These are phyloP conservation scores for Xerophyta viscosa DNA, from an alignment of 106 monocot genomes.

Conservation along the genomic window DNA sequence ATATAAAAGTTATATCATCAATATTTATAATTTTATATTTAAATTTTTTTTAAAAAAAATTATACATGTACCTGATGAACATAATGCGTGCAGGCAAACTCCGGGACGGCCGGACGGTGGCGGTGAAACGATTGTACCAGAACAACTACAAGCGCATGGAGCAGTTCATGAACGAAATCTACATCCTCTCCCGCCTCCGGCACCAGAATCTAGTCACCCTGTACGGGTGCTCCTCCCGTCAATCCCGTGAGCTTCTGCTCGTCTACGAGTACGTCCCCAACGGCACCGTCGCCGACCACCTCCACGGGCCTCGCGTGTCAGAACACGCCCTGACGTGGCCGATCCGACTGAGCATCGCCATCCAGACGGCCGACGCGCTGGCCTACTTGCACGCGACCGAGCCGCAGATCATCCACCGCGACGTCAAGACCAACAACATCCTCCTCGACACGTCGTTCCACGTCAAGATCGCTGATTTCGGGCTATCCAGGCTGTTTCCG, in stretches of 20 bases:
- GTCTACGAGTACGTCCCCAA: conserved; percentile 56
- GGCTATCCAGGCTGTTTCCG: conserved; percentile 38
- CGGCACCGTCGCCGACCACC: conserved; percentile 53
- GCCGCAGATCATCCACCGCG: conserved; percentile 69
- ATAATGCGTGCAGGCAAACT: conserved; percentile 25
- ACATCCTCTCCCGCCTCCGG: conserved; percentile 43
- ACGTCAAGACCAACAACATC: conserved; percentile 75
- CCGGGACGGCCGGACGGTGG: conserved; percentile 37
- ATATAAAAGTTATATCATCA: too few relatives aligned
- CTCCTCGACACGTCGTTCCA: conserved; percentile 39
- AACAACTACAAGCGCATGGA: conserved; percentile 34
- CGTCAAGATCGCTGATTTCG: conserved; percentile 53
- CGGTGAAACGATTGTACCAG: conserved; percentile 45
- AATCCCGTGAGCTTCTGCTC: conserved; percentile 42
- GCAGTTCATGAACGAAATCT: conserved; percentile 58
- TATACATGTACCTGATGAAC: too few relatives aligned
- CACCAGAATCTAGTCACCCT: conserved; percentile 48
- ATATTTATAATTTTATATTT: too few relatives aligned
- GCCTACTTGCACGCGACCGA: conserved; percentile 36
- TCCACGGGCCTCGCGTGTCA: conserved; percentile 26
- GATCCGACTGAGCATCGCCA: conserved; percentile 25
- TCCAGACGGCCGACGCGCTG: conserved; percentile 41
- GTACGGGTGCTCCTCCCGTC: conserved; percentile 54
- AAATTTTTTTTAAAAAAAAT: too few relatives aligned
- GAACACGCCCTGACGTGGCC: conserved; percentile 25